Evolutionary conservation across 2,329 filamentous ascomycete species (phyloP).

Genomic region (Chaetomium globosum): DNA sequence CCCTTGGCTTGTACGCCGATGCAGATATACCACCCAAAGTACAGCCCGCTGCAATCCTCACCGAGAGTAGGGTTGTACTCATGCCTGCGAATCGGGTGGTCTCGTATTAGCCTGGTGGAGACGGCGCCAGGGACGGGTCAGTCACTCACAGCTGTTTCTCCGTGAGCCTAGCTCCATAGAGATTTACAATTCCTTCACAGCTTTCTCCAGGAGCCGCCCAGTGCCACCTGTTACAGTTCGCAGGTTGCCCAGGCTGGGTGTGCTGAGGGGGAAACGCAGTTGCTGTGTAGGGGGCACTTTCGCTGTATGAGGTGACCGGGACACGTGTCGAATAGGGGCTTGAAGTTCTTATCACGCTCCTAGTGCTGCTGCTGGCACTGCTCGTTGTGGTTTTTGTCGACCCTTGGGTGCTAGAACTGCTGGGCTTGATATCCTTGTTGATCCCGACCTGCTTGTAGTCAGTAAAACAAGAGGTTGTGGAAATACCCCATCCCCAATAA

Average conservation of each 20-base stretch:
- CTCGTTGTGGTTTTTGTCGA: conserved; percentile 17
- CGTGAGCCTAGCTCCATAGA: conserved; percentile 8
- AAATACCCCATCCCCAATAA: background rate
- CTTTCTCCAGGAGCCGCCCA: conserved; percentile 5
- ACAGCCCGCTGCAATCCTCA: conserved; percentile 9
- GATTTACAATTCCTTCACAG: background rate
- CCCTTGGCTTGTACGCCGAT: conserved; percentile 2
- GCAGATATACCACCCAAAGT: conserved; percentile 13
- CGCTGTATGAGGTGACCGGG: conserved; percentile 17
- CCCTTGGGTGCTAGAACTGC: conserved; percentile 11
- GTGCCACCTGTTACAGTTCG: conserved; percentile 15
- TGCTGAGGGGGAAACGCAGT: conserved; percentile 2
- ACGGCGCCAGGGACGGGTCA: too few species aligned
- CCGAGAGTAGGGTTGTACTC: conserved; percentile 10
- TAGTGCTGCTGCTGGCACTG: conserved; percentile 22
- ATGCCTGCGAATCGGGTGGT: background rate
- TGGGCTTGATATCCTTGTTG: background rate
- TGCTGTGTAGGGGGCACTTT: background rate
- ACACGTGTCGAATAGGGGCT: conserved; percentile 15
- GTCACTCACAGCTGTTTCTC: conserved; percentile 5
- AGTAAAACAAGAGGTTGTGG: background rate
- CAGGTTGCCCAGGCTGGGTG: conserved; percentile 4
- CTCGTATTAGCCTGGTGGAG: background rate
- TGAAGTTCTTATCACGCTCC: conserved; percentile 7
- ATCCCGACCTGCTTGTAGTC: conserved; percentile 6